Evolutionary conservation across 2,329 filamentous ascomycete genomes (phyloP).

Genomic region (Zymoseptoria ardabiliae): DNA sequence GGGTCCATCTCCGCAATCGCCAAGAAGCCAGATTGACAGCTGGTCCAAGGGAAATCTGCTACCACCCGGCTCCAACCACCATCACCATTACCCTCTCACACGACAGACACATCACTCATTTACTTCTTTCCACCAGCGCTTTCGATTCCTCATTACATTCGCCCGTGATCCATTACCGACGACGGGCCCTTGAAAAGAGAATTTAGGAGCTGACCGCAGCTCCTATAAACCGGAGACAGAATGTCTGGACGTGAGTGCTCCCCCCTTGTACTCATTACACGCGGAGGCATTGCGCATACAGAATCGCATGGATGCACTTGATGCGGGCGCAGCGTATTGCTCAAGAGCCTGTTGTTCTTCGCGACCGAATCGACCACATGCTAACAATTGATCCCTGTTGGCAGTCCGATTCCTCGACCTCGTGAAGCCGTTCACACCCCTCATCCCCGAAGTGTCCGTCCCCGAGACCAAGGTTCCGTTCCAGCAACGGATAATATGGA

Average conservation of each 20-base stretch:
- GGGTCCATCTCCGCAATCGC: neutral
- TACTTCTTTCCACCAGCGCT: neutral
- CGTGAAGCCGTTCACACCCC: constrained; percentile 98
- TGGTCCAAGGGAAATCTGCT: neutral
- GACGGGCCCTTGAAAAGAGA: neutral
- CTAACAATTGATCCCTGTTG: constrained; percentile 2
- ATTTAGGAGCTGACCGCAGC: neutral
- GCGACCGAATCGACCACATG: neutral
- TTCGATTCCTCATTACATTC: neutral
- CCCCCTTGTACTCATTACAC: neutral
- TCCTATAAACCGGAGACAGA: neutral
- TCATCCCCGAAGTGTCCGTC: constrained; percentile 97
- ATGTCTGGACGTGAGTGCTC: neutral
- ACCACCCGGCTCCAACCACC: neutral
- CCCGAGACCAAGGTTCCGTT: constrained; percentile 98
- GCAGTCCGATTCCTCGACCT: constrained; percentile 98
- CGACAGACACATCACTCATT: neutral
- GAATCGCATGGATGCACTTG: neutral
- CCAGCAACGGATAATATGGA: constrained; percentile 66
- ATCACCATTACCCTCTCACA: neutral
- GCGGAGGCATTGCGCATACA: neutral
- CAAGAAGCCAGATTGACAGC: neutral
- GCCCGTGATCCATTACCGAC: neutral
- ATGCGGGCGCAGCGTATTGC: neutral
- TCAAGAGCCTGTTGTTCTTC: neutral